Evolutionary conservation across 306 rosid species (phyloP).

Genomic region (Sophora flavescens): DNA sequence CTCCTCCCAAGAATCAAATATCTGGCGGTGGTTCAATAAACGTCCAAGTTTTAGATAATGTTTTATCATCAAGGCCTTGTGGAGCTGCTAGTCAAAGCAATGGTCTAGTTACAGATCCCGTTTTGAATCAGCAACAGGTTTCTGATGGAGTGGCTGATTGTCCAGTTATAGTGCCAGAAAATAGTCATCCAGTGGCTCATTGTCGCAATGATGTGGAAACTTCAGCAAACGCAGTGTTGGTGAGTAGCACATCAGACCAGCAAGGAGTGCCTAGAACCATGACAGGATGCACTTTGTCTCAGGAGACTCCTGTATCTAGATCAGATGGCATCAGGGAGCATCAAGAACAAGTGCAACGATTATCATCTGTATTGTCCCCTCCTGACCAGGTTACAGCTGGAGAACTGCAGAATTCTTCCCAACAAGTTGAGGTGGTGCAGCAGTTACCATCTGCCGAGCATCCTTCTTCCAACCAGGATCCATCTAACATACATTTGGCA

Average conservation of each 20-base stretch:
- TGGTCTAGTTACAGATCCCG: conserved; percentile 36
- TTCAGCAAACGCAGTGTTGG: conserved; percentile 26
- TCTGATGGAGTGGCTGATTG: conserved; percentile 41
- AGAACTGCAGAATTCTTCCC: conserved; percentile 43
- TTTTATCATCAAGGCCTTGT: conserved; percentile 40
- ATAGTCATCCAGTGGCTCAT: conserved; percentile 45
- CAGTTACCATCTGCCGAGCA: conserved; percentile 44
- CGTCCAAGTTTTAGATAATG: conserved; percentile 38
- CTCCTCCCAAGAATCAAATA: conserved; percentile 24
- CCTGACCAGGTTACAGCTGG: conserved; percentile 37
- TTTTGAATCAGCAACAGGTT: conserved; percentile 43
- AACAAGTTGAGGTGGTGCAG: conserved; percentile 46
- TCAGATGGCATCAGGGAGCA: conserved; percentile 40
- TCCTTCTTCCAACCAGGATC: conserved; percentile 34
- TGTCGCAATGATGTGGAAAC: conserved; percentile 40
- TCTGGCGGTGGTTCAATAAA: conserved; percentile 13
- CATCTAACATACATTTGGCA: conserved; percentile 28
- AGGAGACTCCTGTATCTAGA: conserved; percentile 44
- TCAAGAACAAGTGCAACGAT: conserved; percentile 47
- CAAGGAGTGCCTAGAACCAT: conserved; percentile 46
- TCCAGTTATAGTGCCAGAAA: conserved; percentile 44
- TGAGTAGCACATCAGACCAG: conserved; percentile 48
- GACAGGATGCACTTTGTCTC: conserved; percentile 36
- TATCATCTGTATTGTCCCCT: conserved; percentile 46
- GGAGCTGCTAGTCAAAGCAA: conserved; percentile 39